Conservation (phyloP, 805 yeast genomes). For the Teunomyces lycoperdinae region DNA sequence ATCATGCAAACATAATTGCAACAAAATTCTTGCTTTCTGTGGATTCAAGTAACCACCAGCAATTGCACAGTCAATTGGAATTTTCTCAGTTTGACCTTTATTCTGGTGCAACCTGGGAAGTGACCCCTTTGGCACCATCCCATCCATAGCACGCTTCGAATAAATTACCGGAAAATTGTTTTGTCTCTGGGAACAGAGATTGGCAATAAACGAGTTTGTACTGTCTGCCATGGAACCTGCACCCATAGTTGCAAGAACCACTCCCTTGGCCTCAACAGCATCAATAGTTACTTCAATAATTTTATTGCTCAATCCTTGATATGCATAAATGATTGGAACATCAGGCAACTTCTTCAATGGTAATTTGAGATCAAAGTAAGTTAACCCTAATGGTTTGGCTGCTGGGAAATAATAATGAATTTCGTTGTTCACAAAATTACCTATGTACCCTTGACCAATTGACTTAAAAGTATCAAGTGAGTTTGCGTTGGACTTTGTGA, state of each 20-base stretch:
- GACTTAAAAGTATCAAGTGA: conserved; percentile 67
- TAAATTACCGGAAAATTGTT: conserved; percentile 54
- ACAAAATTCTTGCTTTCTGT: conserved; percentile 56
- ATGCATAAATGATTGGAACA: conserved; percentile 58
- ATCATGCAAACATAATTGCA: conserved; percentile 53
- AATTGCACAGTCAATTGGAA: conserved; percentile 38
- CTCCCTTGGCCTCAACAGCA: conserved; percentile 47
- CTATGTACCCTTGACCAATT: conserved; percentile 68
- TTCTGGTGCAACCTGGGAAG: conserved; percentile 22
- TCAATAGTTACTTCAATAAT: conserved; percentile 47
- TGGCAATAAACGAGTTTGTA: conserved; percentile 44
- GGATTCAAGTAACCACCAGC: conserved; percentile 69
- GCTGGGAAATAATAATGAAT: conserved; percentile 66
- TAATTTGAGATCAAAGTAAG: conserved; percentile 34
- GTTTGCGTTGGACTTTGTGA: conserved; percentile 69
- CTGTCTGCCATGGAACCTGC: conserved; percentile 61
- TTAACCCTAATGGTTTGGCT: conserved; percentile 51
- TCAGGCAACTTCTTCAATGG: conserved; percentile 31
- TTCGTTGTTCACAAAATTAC: conserved; percentile 64
- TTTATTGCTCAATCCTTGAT: conserved; percentile 55
- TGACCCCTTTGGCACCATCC: conserved; percentile 59
- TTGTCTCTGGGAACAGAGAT: conserved; percentile 18
- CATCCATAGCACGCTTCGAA: conserved; percentile 68
- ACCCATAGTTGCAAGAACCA: conserved; percentile 68
- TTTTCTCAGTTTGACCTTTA: conserved; percentile 5